These are phyloP conservation scores for Secale cereale DNA, from an alignment of 176 grass and related monocot species.

Conservation along the genomic window DNA sequence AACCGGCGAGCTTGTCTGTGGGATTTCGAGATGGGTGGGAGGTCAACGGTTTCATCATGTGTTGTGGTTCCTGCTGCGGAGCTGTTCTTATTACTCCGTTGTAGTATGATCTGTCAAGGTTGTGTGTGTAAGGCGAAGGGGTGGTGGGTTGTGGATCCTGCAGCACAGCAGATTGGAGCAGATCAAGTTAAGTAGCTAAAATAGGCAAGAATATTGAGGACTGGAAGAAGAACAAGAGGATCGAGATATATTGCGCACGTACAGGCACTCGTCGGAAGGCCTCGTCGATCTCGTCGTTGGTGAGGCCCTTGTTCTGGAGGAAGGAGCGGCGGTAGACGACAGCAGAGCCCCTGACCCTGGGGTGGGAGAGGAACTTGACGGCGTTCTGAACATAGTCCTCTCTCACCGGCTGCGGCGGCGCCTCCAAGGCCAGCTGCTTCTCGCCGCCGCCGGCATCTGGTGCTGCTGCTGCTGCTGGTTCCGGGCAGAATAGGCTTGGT, in stretches of 20 bases:
- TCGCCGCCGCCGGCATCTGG: background rate
- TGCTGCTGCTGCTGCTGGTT: background rate
- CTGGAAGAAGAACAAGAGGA: background rate
- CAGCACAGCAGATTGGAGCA: background rate
- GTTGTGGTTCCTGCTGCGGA: too few species aligned
- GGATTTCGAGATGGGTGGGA: too few species aligned
- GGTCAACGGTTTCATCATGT: too few species aligned
- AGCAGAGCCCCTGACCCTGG: slow-evolving; percentile 74
- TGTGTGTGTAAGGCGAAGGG: background rate
- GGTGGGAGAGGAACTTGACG: slow-evolving; percentile 91
- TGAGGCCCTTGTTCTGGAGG: slow-evolving; percentile 88
- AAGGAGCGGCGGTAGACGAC: slow-evolving; percentile 74
- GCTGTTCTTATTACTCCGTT: too few species aligned
- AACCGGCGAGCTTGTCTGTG: too few species aligned
- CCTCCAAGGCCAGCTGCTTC: slow-evolving; percentile 33
- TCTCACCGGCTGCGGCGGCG: slow-evolving; percentile 46
- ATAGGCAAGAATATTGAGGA: background rate
- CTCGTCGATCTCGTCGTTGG: slow-evolving; percentile 86
- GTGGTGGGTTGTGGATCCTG: slow-evolving; percentile 58
- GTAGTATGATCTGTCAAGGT: too few species aligned
- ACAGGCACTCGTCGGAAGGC: slow-evolving; percentile 88
- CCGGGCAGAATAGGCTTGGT: background rate
- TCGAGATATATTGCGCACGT: background rate
- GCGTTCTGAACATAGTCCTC: slow-evolving; percentile 91
- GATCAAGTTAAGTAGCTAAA: background rate